Evolutionary conservation across 2,329 filamentous ascomycete species (phyloP), one percentile per base, ranked within the genome.

Genomic region (Chaetomium sp.): DNA sequence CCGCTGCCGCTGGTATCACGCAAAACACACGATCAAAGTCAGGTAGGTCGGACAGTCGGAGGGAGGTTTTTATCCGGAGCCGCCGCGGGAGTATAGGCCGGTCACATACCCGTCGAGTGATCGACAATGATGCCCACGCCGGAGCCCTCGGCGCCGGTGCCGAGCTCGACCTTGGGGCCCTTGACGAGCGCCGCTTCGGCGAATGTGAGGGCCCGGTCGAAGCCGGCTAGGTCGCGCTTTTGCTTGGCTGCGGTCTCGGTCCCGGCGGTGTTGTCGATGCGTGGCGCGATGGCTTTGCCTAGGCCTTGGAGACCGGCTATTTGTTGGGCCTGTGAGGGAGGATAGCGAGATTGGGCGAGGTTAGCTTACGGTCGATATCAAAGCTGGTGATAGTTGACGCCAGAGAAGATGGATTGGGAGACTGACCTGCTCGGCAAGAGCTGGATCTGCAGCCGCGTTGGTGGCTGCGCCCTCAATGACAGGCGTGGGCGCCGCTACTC

Each of bases 281-380:
- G 73, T 32, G 76, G 75, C 32, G 72, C 71, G 60, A 78, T 76
- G 61, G 75, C 72, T 68, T 77, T 78, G 62, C 75, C 75, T 68
- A 77, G 72, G 35, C 75, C 75, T 61, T 77, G 74, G 37, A 78
- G 71, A 12, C 68, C 65, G 46, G 73, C 68, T 52, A 76, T 74
- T 59, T 74, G 71, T 38, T 72, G 64, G 9, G 72, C 70, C 72
- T 54, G 44, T 43, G 34, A 40, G 14, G 1, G 8, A 5, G 1
- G 10, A n/a, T 43, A 3, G 3, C 2, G 19, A 3, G 19, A 27
- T 27, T 2, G 19, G 19, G 2, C 3, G 19, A 27, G 19, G 19
- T 27, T 27, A 27, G 19, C 19, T 27, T 27, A 27, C 3, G 19
- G 19, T 27, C 19, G 19, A 27, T 27, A 27, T 27, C 19, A 27